Conservation (phyloP, 2,329 filamentous ascomycete genomes). For the Aspergillus oerlinghausenensis region DNA sequence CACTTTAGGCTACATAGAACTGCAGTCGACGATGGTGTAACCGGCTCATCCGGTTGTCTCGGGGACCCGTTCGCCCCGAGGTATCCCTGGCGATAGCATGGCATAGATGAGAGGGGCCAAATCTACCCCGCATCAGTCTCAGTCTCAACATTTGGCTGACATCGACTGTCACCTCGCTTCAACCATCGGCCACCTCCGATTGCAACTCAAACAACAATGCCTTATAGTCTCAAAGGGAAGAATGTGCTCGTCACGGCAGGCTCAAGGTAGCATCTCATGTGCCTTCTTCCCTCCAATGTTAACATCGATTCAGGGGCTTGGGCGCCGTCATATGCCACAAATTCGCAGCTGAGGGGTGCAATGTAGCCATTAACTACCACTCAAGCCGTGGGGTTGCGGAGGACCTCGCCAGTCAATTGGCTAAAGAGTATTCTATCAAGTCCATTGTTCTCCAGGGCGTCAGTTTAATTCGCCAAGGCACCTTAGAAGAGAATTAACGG, state of each 20-base stretch:
- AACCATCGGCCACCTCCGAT: too few relatives aligned
- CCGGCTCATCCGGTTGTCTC: too few relatives aligned
- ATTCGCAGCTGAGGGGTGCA: slow-evolving; percentile 59
- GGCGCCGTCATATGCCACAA: slow-evolving; percentile 60
- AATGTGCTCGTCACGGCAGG: not conserved
- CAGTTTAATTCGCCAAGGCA: not conserved
- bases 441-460: not conserved
- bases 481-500: not conserved
- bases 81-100: too few relatives aligned
- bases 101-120: too few relatives aligned
- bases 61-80: too few relatives aligned
- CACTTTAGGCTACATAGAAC: too few relatives aligned
- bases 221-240: not conserved
- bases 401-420: slow-evolving; percentile 40
- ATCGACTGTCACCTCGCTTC: too few relatives aligned
- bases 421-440: not conserved
- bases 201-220: not conserved
- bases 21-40: too few relatives aligned
- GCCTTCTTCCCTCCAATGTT: not conserved
- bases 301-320: slow-evolving; percentile 44
- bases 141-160: too few relatives aligned
- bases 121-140: too few relatives aligned
- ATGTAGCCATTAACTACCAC: slow-evolving; percentile 65
- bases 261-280: not conserved
- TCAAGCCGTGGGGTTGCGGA: slow-evolving; percentile 53